A percentile compares a stretch with the other conserved stretches of the same genome.
phyloP scores from a whole-genome alignment of 2,329 filamentous ascomycete species.

The Cercospora nicotianae region DNA sequence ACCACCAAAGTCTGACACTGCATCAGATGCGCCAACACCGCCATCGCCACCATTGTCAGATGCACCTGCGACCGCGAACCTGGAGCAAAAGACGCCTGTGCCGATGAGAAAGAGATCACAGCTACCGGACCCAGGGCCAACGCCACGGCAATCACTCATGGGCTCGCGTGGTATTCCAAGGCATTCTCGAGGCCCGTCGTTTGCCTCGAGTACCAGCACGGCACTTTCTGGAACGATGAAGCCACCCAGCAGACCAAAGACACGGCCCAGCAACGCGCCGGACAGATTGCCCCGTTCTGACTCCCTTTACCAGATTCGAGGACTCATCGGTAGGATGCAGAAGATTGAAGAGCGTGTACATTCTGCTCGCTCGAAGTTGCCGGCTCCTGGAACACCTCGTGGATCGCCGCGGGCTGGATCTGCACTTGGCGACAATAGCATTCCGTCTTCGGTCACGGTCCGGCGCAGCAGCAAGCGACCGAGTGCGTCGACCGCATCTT shows the following conservation, averaged over 20 bases:
- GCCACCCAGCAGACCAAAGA: slow-evolving; percentile 51
- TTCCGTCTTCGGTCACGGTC: slow-evolving; percentile 59
- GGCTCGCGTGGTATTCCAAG: slow-evolving; percentile 47
- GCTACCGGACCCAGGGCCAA: slow-evolving; percentile 52
- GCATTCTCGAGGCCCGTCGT: slow-evolving; percentile 61
- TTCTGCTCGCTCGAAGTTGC: slow-evolving; percentile 85
- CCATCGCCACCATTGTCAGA: slow-evolving; percentile 95
- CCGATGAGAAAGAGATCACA: slow-evolving; percentile 47
- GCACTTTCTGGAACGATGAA: slow-evolving; percentile 33
- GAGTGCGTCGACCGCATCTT: slow-evolving; percentile 47
- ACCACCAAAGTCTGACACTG: slow-evolving; percentile 66
- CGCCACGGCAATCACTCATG: slow-evolving; percentile 52
- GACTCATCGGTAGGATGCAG: slow-evolving; percentile 95
- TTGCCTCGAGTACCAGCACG: slow-evolving; percentile 39
- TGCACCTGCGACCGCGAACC: slow-evolving; percentile 60
- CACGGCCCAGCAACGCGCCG: slow-evolving; percentile 32
- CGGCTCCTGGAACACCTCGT: slow-evolving; percentile 75
- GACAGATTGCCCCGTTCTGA: slow-evolving; percentile 57
- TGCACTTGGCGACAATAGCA: slow-evolving; percentile 39
- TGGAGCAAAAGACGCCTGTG: slow-evolving; percentile 44
- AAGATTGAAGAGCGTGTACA: slow-evolving; percentile 92
- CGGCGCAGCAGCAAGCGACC: slow-evolving; percentile 69
- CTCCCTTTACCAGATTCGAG: slow-evolving; percentile 89
- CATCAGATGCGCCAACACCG: slow-evolving; percentile 72
- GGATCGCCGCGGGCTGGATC: slow-evolving; percentile 64